Base-by-base conservation (phyloP, 2,329 filamentous ascomycete species). In the Lecanoromycetidae sp. region DNA sequence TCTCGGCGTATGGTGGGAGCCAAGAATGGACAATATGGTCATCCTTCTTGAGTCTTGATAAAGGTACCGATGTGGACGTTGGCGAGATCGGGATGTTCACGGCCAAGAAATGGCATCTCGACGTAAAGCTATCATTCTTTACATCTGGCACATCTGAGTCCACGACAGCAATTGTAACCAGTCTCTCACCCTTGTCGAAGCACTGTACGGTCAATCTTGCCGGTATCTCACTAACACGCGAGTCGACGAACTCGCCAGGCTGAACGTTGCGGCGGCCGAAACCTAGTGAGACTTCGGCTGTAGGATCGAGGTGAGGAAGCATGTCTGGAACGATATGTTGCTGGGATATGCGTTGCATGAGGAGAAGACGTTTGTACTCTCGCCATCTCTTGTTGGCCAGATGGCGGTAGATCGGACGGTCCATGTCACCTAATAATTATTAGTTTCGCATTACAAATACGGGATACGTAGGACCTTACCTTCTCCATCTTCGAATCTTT, bases 351-450 rank as follows among this genome's bases (percentile, higher is more conserved):
- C 91, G 83, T 71, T 98, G 91, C 53, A 80, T 72, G 54, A 93
- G 76, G 53, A 96, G 69, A 57, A 79, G 78, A 57, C 82, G 79
- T 61, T 87, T 82, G 69, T 91, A 87, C 54, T 79, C 73, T 57
- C 82, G 80, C 91, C 91, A 98, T 70, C 93, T 87, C 57, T 75
- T 71, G 60, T 94, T 77, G 51, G 90, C 86, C 42, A 96, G 81
- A 65, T 84, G 77, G 54, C 90, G 84, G 71, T 98, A 98, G 61
- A 98, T 88, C 53, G 90, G 90, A 65, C 94, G 94, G 70, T 78
- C 82, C 87, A 96, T 90, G 65, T 96, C 87, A 55, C 84, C 88
- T 95, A 55, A 10, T 10, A n/a, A n/a, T n/a, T n/a, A n/a, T n/a
- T n/a, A n/a, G n/a, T n/a, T n/a, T n/a, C n/a, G n/a, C n/a, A n/a